phyloP scores from a whole-genome alignment of 371 early-diverging fungal genomes.

The Mortierella sp. region DNA sequence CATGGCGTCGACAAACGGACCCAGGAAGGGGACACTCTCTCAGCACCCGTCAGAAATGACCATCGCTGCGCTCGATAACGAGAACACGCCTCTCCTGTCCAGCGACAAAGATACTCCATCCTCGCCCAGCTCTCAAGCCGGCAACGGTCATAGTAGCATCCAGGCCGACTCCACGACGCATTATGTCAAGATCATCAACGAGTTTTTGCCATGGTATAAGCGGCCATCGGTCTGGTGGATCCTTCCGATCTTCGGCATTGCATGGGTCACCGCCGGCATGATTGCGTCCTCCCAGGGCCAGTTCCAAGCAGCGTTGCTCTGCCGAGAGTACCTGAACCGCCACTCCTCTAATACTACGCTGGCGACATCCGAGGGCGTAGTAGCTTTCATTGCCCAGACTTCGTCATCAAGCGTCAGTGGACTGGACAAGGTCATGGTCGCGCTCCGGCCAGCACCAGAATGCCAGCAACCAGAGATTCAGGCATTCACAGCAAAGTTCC shows the following conservation, averaged over 20 bases:
- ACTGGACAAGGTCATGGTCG: background rate
- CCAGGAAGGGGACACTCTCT: background rate
- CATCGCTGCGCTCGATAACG: conserved; percentile 11
- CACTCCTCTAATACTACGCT: conserved; percentile 22
- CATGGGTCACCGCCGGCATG: conserved; percentile 31
- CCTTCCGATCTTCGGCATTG: conserved; percentile 31
- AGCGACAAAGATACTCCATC: background rate
- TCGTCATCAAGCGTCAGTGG: background rate
- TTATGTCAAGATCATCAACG: conserved; percentile 27
- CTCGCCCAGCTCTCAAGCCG: background rate
- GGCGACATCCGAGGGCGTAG: background rate
- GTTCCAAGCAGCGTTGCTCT: conserved; percentile 35
- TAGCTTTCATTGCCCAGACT: background rate
- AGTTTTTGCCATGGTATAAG: conserved; percentile 38
- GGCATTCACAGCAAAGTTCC: conserved; percentile 38
- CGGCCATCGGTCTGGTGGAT: conserved; percentile 37
- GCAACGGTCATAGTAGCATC: background rate
- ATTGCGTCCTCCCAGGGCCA: conserved; percentile 31
- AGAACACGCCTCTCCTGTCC: conserved; percentile 10
- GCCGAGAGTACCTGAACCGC: conserved; percentile 40
- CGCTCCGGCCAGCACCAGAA: conserved; percentile 7
- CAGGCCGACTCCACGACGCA: conserved; percentile 18
- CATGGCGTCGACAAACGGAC: conserved; percentile 8
- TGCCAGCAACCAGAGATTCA: conserved; percentile 36
- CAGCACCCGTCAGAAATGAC: conserved; percentile 23